Evolutionary conservation across 2,329 filamentous ascomycete species (phyloP), one percentile per base, ranked within the genome.

Genomic region (Colletotrichum plurivorum): DNA sequence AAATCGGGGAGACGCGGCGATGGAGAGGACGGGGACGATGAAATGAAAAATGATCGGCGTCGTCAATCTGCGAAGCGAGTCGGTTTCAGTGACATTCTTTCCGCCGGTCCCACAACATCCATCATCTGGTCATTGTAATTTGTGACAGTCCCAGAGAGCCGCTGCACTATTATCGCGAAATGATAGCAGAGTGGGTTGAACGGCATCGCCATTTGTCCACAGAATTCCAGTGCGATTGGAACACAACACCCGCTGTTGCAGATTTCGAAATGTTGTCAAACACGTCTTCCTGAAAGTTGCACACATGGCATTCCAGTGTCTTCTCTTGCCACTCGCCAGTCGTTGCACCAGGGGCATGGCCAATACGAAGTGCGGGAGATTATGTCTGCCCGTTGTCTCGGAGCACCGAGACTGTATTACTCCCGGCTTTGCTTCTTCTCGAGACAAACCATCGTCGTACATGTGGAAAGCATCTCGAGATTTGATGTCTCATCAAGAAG

Each of bases 401-500:
- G n/a, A 9, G 45, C 27, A 31, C 41, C 49, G 18, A 27, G 46
- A 60, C 36, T 60, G 46, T 43, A 39, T 18, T 55, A 51, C 52
- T 43, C 39, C 22, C 41, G 36, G 52, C 45, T 36, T 59, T 68
- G 60, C 61, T 65, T 58, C 46, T 65, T 54, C 39, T 39, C 27
- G 59, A 65, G 54, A 68, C 54, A 49, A 18, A 4, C 22, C 25
- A 39, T 55, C 20, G 6, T 54, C 41, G 41, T 48, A 52, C 57
- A 6, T 48, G 22, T 22, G 12, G 16, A 27, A 43, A 65, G n/a
- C 22, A 63, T 53, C 39, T 16, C 16, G 27, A 67, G 20, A 13
- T 53, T 48, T 22, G 16, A 49, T 64, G 60, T 58, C 65, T 58
- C 48, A 48, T 36, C 27, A 46, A 36, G 13, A 51, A 18, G 16